Base-by-base conservation (phyloP, 2,329 filamentous ascomycete species). In the Colletotrichum tanaceti region DNA sequence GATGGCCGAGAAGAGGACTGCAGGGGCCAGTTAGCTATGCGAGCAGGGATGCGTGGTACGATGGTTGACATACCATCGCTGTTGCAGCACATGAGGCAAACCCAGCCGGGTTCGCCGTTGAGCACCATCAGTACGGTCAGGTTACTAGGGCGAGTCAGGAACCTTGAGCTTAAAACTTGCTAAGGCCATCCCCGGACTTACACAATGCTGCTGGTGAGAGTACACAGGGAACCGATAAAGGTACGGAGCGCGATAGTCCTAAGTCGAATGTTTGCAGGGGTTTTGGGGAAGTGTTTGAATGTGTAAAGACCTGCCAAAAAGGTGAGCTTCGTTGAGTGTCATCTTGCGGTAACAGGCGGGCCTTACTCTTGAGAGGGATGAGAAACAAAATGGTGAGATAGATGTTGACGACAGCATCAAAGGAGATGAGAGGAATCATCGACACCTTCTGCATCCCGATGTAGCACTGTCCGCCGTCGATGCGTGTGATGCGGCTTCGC, bases 21-120 rank as follows among this genome's bases (percentile, higher is more conserved):
- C 5, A 22, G 47, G 46, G 39, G 11, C 22, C 22, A 32, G 28
- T 63, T 60, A 65, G 24, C 18, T 44, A 54, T 44, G 58, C 7
- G n/a, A 11, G 24, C 32, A 32, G 32, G 41, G 43, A 28, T 18
- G 32, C 7, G 28, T 20, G 53, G 54, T 58, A 24, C 49, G 35
- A 49, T 16, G 35, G 20, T 67, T 38, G 32, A 78, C 82, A 73
- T 76, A 88, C 87, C 85, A 74, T 91, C 89, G 70, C 83, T 82
- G 73, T 90, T 90, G 74, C 89, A 91, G 73, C 87, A 88, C 79
- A 89, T 87, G 4, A 91, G 81, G 71, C 88, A 91, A 3, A 91
- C 83, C 88, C 88, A 91, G 3, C 85, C 88, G 2, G 86, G 87
- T 73, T 90, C 88, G 14, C 88, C 88, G 28, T 87, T 77, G 2